phyloP scores from a whole-genome alignment of 306 rosid species.

The Mucuna pruriens region DNA sequence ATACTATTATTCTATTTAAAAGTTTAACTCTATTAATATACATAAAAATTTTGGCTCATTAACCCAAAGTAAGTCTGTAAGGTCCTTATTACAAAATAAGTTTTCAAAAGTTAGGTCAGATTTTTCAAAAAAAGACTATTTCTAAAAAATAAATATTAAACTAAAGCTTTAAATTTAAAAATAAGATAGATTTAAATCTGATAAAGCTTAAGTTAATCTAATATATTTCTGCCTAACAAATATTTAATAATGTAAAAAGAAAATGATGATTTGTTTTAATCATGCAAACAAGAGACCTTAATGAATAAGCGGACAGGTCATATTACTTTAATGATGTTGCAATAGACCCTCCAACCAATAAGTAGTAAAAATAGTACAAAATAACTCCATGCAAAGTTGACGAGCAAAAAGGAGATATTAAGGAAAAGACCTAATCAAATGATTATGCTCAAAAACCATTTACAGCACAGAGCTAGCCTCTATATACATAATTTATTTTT shows the following conservation, averaged over 20 bases:
- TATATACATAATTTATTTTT: too few relatives aligned
- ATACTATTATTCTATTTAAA: too few relatives aligned
- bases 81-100: too few relatives aligned
- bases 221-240: neutral
- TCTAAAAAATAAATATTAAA: too few relatives aligned
- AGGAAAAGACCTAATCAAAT: neutral
- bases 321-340: neutral
- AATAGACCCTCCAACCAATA: neutral
- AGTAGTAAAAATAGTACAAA: neutral
- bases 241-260: neutral
- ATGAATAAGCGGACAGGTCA: neutral
- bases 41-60: too few relatives aligned
- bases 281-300: neutral
- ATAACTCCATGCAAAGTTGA: neutral
- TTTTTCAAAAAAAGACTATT: too few relatives aligned
- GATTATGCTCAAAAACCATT: neutral
- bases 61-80: too few relatives aligned
- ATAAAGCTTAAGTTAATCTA: too few relatives aligned
- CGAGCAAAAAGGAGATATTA: neutral
- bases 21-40: too few relatives aligned
- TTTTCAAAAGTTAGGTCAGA: too few relatives aligned
- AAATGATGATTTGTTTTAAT: neutral
- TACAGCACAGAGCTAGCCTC: neutral
- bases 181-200: too few relatives aligned
- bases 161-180: too few relatives aligned